Percentiles rank a stretch among this genome's conserved stretches.
These are phyloP conservation scores for Vanrija pseudolonga DNA, from an alignment of 1,284 basidiomycete genomes.

Conservation along the genomic window DNA sequence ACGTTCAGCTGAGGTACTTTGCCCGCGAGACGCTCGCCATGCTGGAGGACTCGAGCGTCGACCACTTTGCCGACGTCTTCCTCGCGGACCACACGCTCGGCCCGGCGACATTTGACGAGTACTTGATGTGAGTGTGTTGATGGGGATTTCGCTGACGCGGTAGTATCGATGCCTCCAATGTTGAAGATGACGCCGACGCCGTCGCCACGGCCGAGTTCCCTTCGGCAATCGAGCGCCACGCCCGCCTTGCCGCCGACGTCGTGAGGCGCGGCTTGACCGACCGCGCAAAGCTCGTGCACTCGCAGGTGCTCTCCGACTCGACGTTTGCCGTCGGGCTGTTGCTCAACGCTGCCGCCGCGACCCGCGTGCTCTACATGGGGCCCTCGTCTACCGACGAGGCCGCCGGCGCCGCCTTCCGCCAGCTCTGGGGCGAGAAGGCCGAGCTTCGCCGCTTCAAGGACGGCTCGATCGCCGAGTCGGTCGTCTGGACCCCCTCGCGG, in stretches of 20 bases:
- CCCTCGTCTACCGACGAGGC: constrained; percentile 60
- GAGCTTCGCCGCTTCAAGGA: constrained; percentile 97
- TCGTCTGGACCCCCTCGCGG: constrained; percentile 71
- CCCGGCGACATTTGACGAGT: constrained; percentile 66
- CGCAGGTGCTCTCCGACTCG: constrained; percentile 46
- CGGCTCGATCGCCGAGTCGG: constrained; percentile 84
- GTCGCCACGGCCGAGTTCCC: constrained; percentile 55
- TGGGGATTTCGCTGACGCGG: constrained; percentile 1
- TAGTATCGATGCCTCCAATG: constrained; percentile 60
- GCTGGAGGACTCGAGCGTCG: constrained; percentile 54
- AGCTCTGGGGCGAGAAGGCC: constrained; percentile 87
- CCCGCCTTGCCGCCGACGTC: constrained; percentile 57
- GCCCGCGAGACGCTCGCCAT: constrained; percentile 63
- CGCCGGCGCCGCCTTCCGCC: constrained; percentile 61
- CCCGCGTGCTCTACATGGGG: constrained; percentile 82
- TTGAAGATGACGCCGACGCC: not conserved
- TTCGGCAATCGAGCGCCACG: constrained; percentile 57
- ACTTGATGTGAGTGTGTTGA: constrained; percentile 63
- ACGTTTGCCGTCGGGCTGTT: constrained; percentile 65
- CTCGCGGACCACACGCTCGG: constrained; percentile 44
- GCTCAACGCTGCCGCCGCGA: constrained; percentile 66
- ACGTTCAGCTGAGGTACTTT: constrained; percentile 65
- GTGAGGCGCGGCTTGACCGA: constrained; percentile 67
- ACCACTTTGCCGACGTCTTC: constrained; percentile 49
- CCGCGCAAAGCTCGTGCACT: constrained; percentile 61